Conservation (phyloP, 1,284 basidiomycete species). For the Phenoliferia sp. region DNA sequence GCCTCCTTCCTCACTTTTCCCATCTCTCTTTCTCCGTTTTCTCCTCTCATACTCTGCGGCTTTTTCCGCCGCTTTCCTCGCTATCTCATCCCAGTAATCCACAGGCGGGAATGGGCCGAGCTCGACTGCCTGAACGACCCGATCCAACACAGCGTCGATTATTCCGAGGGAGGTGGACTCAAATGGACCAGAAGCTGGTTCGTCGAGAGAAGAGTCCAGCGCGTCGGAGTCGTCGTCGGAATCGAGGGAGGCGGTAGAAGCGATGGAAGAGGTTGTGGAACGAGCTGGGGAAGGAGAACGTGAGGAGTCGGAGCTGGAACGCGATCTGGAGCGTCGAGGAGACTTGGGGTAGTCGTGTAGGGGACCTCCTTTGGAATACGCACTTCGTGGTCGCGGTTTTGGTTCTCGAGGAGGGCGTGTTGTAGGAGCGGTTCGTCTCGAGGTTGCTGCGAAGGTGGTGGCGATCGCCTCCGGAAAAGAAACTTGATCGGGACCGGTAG, state of each 20-base stretch:
- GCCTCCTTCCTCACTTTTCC: not conserved
- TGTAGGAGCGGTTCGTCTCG: not conserved
- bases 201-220: not conserved
- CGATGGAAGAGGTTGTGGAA: not conserved
- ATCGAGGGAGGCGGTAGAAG: not conserved
- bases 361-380: not conserved
- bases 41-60: not conserved
- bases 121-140: not conserved
- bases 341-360: not conserved
- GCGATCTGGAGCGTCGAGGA: not conserved
- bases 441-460: not conserved
- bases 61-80: not conserved
- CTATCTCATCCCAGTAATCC: not conserved
- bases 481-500: not conserved
- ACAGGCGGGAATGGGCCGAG: not conserved
- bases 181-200: too few species aligned
- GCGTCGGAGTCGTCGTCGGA: not conserved
- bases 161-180: not conserved
- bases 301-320: not conserved
- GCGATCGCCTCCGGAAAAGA: not conserved
- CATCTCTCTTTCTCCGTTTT: not conserved
- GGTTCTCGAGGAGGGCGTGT: not conserved
- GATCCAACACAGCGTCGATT: not conserved
- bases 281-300: not conserved
- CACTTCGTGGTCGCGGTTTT: not conserved